phyloP scores from a whole-genome alignment of 73 alveolate species.

The Blepharisma japonicum region DNA sequence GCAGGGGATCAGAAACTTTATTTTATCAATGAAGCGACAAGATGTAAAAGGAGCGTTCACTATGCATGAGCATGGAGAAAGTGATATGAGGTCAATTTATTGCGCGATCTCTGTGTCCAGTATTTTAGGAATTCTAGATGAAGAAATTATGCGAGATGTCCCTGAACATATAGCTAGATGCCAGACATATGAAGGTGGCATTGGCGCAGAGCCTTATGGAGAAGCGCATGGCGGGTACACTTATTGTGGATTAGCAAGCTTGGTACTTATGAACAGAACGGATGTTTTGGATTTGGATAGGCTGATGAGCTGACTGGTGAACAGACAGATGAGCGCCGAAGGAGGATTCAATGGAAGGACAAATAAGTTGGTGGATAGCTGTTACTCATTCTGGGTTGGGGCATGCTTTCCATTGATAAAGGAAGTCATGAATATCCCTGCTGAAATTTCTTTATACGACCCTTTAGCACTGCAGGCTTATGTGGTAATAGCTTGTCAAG shows the following conservation, averaged over 20 bases:
- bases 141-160: conserved; percentile 74
- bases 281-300: conserved; percentile 73
- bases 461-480: conserved; percentile 87
- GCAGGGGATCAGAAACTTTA: conserved; percentile 73
- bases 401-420: conserved; percentile 14
- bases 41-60: conserved; percentile 71
- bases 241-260: conserved; percentile 94
- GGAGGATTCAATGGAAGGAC: conserved; percentile 98
- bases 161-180: conserved; percentile 86
- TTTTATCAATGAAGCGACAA: conserved; percentile 64
- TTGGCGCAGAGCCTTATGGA: conserved; percentile 89
- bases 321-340: conserved; percentile 81
- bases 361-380: conserved; percentile 94
- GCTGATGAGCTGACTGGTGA: conserved; percentile 74
- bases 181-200: conserved; percentile 98
- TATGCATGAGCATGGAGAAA: conserved; percentile 93
- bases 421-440: background rate
- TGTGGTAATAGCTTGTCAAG: conserved; percentile 64
- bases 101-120: conserved; percentile 85
- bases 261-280: conserved; percentile 69
- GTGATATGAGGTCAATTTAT: conserved; percentile 94
- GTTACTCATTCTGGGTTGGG: conserved; percentile 97
- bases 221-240: conserved; percentile 99
- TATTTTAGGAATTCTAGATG: conserved; percentile 66
- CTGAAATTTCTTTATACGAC: conserved; percentile 60